Base-by-base conservation (phyloP, 2,329 filamentous ascomycete species). In the Exophiala calicioides region DNA sequence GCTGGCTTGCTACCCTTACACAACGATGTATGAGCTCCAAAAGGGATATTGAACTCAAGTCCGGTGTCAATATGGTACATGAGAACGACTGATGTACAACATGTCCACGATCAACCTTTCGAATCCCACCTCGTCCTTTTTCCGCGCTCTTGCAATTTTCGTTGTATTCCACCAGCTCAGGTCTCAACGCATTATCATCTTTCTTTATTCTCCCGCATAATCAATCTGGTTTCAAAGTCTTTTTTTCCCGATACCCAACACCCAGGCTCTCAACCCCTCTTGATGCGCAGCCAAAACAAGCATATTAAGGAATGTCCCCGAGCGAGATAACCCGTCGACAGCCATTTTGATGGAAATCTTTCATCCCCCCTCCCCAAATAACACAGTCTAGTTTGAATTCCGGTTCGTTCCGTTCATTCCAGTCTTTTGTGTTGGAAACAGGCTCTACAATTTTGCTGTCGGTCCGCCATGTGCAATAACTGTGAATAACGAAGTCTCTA, bases 341-440 rank as follows among this genome's bases (percentile, higher is more conserved):
- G n/a, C n/a, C n/a, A n/a, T n/a, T n/a, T n/a, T n/a, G n/a, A n/a
- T n/a, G n/a, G n/a, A n/a, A n/a, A n/a, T n/a, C n/a, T n/a, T n/a
- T n/a, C n/a, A n/a, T n/a, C n/a, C n/a, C n/a, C n/a, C n/a, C n/a
- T n/a, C n/a, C n/a, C n/a, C n/a, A n/a, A n/a, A n/a, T n/a, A n/a
- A n/a, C n/a, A n/a, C n/a, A n/a, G n/a, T n/a, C n/a, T n/a, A 30
- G 27, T 30, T 5, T 30, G 27, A 5, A 31, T 50, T 41, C 44
- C 37, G 35, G 36, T 26, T 20, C 20, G 26, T 27, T 27, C 35
- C 43, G 10, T 39, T 43, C 38, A 15, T n/a, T 31, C 31, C 27
- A 38, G 16, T 36, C 31, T 48, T 33, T 39, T 48, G n/a, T 47
- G 37, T 21, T 44, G 40, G 44, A 43, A 30, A 40, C 30, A 21